Evolutionary conservation across 371 early-diverging fungal genomes (phyloP).

Genomic region (Mucor lusitanicus): DNA sequence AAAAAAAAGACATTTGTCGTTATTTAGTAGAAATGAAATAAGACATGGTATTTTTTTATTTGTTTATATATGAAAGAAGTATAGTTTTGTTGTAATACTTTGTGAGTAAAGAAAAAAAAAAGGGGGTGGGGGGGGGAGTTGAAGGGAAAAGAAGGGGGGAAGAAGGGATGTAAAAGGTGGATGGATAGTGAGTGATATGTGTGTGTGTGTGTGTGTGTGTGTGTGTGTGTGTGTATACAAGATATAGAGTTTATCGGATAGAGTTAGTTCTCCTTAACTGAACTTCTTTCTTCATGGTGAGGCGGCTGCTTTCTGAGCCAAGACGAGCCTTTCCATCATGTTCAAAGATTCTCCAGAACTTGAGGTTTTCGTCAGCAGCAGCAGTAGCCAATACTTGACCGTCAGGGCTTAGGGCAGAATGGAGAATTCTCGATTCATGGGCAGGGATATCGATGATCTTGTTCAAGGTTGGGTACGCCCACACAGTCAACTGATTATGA

Average conservation of each 20-base stretch:
- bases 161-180: background rate
- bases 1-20: background rate
- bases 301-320: background rate
- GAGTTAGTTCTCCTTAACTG: slow-evolving; percentile 1
- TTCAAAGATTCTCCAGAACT: slow-evolving; percentile 97
- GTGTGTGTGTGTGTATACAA: background rate
- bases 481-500: slow-evolving; percentile 86
- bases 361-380: slow-evolving; percentile 95
- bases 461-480: slow-evolving; percentile 85
- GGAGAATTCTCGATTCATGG: slow-evolving; percentile 90
- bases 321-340: slow-evolving; percentile 8
- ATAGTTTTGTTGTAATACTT: background rate
- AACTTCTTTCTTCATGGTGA: slow-evolving; percentile 5
- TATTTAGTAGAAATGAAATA: background rate
- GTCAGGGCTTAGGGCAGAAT: slow-evolving; percentile 91
- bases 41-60: background rate
- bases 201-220: background rate
- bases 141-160: background rate
- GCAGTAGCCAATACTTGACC: slow-evolving; percentile 90
- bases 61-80: background rate
- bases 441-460: slow-evolving; percentile 83
- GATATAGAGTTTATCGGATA: slow-evolving; percentile 1
- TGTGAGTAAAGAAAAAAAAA: background rate
- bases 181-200: background rate
- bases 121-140: background rate